Base-by-base conservation (phyloP, 2,329 filamentous ascomycete species). In the Chalaropsis thielavioides region DNA sequence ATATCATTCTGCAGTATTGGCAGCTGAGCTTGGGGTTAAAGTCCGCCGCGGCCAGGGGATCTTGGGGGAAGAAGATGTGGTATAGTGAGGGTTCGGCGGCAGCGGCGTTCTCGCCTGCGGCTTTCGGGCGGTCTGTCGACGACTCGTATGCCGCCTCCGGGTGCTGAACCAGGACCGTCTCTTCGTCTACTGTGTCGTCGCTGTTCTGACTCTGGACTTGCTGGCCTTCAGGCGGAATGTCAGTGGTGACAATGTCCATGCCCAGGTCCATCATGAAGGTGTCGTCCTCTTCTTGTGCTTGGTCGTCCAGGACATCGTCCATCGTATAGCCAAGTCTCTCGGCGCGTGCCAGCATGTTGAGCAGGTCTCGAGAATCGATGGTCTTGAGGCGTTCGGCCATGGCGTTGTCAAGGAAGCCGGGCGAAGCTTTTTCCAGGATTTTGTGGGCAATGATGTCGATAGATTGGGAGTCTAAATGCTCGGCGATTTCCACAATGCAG, bases 331-430 rank as follows among this genome's bases (percentile, higher is more conserved):
- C 82, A 0, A 84, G 76, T 1, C 82, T 79, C 69, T 83, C 80
- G 1, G 81, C 81, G 43, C 78, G 75, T 1, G 81, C 81, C 22
- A 84, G 75, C 15, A 81, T 79, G 66, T 83, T 83, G 63, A 84
- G 79, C 2, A 84, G 75, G 15, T 78, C 76, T 31, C 80, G 77
- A 0, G 80, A 81, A 10, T 77, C 76, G 62, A 84, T 83, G 1
- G 79, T 81, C 58, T 76, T 75, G 2, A 84, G 74, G 0, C 82
- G 79, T 64, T 72, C 74, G 19, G 79, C 77, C n/a, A 84, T 70
- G 2, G 77, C 79, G 63, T 74, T 76, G 69, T 83, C 81, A 1
- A 83, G 74, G 64, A 84, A 83, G 0, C 68, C 64, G 5, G 5
- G 19, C 22, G 63, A 63, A n/a, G 77, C 80, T 64, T 74, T 76